Conservation (phyloP, 257 asterid species). For the Handroanthus guayacan region DNA sequence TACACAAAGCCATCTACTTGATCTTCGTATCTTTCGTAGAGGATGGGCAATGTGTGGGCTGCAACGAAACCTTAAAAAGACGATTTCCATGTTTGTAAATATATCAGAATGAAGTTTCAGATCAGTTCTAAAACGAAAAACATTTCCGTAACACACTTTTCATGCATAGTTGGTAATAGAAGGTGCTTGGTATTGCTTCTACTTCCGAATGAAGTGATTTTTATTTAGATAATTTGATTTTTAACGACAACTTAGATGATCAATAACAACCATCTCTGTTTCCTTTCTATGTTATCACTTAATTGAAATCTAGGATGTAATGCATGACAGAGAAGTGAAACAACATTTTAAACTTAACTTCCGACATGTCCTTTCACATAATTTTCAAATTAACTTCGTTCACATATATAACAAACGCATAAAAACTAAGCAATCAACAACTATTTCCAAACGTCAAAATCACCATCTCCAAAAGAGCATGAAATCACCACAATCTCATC, state of each 20-base stretch:
- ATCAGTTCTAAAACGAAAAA: not conserved
- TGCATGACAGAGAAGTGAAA: not conserved
- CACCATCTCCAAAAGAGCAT: not conserved
- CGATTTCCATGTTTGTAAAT: not conserved
- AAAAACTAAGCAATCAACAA: no score
- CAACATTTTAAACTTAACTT: not conserved
- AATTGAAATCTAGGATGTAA: not conserved
- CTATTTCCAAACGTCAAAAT: not conserved
- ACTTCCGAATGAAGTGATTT: no score
- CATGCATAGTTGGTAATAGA: not conserved
- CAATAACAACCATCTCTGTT: not conserved
- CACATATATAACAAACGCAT: no score
- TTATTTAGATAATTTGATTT: no score
- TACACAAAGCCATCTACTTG: slow-evolving; percentile 67
- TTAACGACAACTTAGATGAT: not conserved
- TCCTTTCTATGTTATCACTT: not conserved
- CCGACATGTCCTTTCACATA: no score
- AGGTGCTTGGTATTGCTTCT: not conserved
- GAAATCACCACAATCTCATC: not conserved
- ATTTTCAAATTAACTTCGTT: no score
- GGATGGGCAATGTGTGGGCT: slow-evolving; percentile 78
- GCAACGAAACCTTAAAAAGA: slow-evolving; percentile 67
- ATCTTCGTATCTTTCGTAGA: slow-evolving; percentile 84
- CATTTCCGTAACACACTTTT: not conserved
- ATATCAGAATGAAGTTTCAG: not conserved